Base-by-base conservation (phyloP, 495 filamentous ascomycete genomes). In the Neurospora pannonica region DNA sequence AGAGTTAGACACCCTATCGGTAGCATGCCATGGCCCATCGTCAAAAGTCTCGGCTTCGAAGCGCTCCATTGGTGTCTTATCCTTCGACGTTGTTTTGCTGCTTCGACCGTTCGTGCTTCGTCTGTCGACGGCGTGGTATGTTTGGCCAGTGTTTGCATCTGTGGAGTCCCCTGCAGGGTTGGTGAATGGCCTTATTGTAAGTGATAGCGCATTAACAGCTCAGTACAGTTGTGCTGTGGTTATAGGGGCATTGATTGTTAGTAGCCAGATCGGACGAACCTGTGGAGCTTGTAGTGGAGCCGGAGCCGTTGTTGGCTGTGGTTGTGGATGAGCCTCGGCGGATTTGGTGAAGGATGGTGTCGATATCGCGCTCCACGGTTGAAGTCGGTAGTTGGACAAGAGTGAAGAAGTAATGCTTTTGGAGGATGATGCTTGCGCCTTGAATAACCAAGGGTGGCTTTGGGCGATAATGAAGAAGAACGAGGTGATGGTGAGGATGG, bases 191-290 rank as follows among this genome's bases (percentile, higher is more conserved):
- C 1, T 0, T 1, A 43, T n/a, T 43, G 42, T 43, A 43, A 43
- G 42, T 43, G 42, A 43, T 43, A 43, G 17, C 7, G 42, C 0
- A 0, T 4, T 43, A 43, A n/a, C 19, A n/a, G 8, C 2, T 9
- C 0, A n/a, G 19, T 0, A 0, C 42, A 4, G 19, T n/a, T n/a
- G 0, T 0, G 6, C 0, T 43, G 3, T 0, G 0, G 1, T 13
- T 48, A 24, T 24, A 11, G 43, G 19, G 3, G n/a, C 2, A 1
- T 21, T 4, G 9, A 1, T 1, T 48, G 43, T 48, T 48, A 48
- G n/a, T 3, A 7, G 15, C 3, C 7, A 3, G 15, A 24, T 9
- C 1, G n/a, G 43, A 48, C 46, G 46, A 48, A 48, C 46, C n/a
- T 5, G n/a, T 48, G 43, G 43, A 2, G 24, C n/a, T 21, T 48